These are phyloP conservation scores for Cyamopsis tetragonoloba DNA, from an alignment of 306 rosid genomes.

Conservation along the genomic window DNA sequence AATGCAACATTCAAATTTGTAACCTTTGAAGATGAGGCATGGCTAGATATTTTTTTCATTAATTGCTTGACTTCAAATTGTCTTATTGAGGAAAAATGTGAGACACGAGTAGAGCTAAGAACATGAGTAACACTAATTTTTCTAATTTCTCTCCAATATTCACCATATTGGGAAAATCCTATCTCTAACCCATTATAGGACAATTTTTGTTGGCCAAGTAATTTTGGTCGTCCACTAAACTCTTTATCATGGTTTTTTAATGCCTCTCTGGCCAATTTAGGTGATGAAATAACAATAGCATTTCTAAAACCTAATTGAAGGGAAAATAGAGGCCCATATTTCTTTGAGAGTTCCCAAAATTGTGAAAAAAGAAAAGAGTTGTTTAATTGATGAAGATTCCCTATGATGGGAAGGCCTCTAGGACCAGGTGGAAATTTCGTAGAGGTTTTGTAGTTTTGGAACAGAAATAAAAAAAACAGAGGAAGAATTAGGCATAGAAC, in stretches of 20 bases:
- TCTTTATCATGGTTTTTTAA: slow-evolving; percentile 18
- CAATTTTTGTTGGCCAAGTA: slow-evolving; percentile 13
- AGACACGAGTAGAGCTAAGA: slow-evolving; percentile 25
- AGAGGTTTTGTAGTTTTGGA: background rate
- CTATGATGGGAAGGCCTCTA: slow-evolving; percentile 42
- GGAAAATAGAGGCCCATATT: slow-evolving; percentile 38
- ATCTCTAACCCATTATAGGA: slow-evolving; percentile 39
- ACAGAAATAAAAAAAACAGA: background rate
- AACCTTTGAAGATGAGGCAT: background rate
- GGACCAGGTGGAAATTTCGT: slow-evolving; percentile 37
- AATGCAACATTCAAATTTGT: slow-evolving; percentile 13
- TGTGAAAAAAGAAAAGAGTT: slow-evolving; percentile 18
- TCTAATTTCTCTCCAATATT: slow-evolving; percentile 42
- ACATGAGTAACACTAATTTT: slow-evolving; percentile 34
- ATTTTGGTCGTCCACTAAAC: slow-evolving; percentile 27
- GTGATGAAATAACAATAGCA: slow-evolving; percentile 27
- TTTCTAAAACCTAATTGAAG: slow-evolving; percentile 31
- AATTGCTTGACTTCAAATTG: background rate
- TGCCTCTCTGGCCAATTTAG: slow-evolving; percentile 14
- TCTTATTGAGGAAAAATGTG: slow-evolving; percentile 1
- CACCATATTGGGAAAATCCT: slow-evolving; percentile 22
- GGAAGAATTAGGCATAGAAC: background rate
- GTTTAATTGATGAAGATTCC: slow-evolving; percentile 45
- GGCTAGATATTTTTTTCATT: background rate
- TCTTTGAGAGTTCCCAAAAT: slow-evolving; percentile 26